Evolutionary conservation across 495 filamentous ascomycete species (phyloP).

Genomic region (Penicillium cinerascens): DNA sequence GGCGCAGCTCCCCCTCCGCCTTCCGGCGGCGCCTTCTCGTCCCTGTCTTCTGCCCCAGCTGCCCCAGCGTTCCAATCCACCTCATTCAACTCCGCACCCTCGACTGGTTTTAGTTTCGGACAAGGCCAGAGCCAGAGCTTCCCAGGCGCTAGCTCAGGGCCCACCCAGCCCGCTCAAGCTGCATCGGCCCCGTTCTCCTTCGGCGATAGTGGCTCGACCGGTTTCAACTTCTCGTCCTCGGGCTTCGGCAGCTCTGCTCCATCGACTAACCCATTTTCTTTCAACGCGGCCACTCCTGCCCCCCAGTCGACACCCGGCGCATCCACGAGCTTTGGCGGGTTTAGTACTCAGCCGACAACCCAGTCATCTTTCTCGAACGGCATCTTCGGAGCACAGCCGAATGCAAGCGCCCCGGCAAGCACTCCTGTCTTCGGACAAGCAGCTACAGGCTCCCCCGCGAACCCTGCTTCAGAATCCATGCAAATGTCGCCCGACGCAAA

Average conservation of each 20-base stretch:
- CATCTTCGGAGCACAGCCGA: slow-evolving; percentile 20
- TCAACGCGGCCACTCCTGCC: slow-evolving; percentile 9
- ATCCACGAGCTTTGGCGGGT: slow-evolving; percentile 21
- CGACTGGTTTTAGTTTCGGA: slow-evolving; percentile 42
- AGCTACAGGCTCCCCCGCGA: slow-evolving; percentile 16
- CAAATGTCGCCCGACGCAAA: slow-evolving; percentile 44
- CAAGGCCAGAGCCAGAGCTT: slow-evolving; percentile 48
- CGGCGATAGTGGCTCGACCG: slow-evolving; percentile 25
- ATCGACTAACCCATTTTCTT: slow-evolving; percentile 41
- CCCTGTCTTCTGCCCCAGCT: slow-evolving; percentile 25
- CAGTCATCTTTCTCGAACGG: slow-evolving; percentile 16
- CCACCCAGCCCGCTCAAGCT: slow-evolving; percentile 27
- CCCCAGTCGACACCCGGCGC: slow-evolving; percentile 16
- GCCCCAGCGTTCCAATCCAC: slow-evolving; percentile 5
- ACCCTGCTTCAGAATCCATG: slow-evolving; percentile 36
- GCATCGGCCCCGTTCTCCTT: slow-evolving; percentile 39
- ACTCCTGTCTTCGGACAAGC: slow-evolving; percentile 22
- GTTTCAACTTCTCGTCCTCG: slow-evolving; percentile 36
- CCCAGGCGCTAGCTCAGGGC: slow-evolving; percentile 32
- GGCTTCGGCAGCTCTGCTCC: slow-evolving; percentile 10
- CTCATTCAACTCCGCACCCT: not conserved
- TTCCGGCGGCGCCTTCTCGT: slow-evolving; percentile 19
- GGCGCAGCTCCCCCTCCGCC: slow-evolving; percentile 12
- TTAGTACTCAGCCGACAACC: slow-evolving; percentile 14
- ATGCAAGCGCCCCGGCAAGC: slow-evolving; percentile 7